phyloP scores from a whole-genome alignment of 169 alveolate genomes.

The Eimeria sp. region DNA sequence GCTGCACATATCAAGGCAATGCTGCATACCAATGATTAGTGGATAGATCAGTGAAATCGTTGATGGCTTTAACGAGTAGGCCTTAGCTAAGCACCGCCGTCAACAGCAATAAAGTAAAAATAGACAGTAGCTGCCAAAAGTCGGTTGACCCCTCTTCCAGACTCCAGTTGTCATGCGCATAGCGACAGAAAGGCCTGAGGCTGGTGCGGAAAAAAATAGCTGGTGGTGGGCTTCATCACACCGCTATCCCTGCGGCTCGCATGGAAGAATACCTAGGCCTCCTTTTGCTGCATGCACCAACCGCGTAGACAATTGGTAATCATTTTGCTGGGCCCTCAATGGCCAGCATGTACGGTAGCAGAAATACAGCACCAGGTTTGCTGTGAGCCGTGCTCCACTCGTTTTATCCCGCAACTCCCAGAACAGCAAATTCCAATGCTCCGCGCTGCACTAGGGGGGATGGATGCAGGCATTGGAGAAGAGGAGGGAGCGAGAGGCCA shows the following conservation, averaged over 20 bases:
- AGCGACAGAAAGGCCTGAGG: background rate
- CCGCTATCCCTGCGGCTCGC: background rate
- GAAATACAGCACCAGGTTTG: background rate
- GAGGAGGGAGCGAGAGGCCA: background rate
- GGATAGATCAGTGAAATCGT: background rate
- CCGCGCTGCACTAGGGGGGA: background rate
- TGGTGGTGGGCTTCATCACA: background rate
- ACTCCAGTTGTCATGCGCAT: background rate
- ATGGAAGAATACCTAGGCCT: background rate
- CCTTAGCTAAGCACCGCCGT: background rate
- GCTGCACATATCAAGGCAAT: background rate
- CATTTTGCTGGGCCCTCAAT: background rate
- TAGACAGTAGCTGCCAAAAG: background rate
- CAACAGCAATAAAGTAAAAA: background rate
- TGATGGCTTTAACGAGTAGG: background rate
- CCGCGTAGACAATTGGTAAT: background rate
- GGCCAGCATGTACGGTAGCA: background rate
- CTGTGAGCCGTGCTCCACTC: background rate
- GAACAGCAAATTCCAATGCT: background rate
- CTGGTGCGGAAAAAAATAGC: background rate
- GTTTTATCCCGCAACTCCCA: background rate
- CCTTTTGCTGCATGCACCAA: background rate
- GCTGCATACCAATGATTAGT: background rate
- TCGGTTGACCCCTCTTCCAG: background rate
- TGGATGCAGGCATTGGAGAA: background rate